phyloP scores from a whole-genome alignment of 345 rosid species.

The Microthlaspi erraticum region DNA sequence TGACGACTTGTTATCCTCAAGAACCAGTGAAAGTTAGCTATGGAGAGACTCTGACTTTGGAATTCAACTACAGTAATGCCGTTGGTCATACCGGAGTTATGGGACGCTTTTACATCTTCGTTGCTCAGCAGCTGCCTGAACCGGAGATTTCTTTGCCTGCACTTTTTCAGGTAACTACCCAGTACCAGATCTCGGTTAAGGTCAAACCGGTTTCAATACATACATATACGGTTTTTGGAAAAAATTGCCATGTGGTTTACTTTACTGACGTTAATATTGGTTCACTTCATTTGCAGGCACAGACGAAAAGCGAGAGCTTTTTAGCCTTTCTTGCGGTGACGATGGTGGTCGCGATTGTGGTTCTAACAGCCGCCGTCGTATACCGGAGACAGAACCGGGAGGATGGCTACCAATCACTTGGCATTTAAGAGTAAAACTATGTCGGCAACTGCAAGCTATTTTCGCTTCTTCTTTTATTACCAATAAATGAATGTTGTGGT shows the following conservation, averaged over 20 bases:
- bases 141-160: conserved; percentile 20
- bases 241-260: background rate
- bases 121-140: conserved; percentile 59
- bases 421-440: background rate
- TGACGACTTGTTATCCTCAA: conserved; percentile 82
- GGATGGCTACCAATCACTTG: conserved; percentile 47
- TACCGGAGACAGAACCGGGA: conserved; percentile 43
- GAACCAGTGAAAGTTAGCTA: conserved; percentile 58
- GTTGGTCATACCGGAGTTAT: conserved; percentile 76
- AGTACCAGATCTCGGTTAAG: background rate
- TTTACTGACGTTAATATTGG: background rate
- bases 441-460: background rate
- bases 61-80: conserved; percentile 62
- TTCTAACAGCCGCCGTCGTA: conserved; percentile 37
- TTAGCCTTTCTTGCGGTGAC: conserved; percentile 22
- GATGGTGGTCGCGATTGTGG: conserved; percentile 35
- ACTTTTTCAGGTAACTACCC: conserved; percentile 46
- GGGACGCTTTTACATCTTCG: conserved; percentile 78
- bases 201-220: background rate
- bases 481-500: background rate
- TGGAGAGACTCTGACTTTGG: conserved; percentile 69
- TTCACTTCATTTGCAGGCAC: conserved; percentile 30
- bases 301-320: conserved; percentile 13
- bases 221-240: background rate
- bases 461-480: too few species aligned